Evolutionary conservation across 768 basidiomycete species (phyloP).

Genomic region (Lactifluus rugatus): DNA sequence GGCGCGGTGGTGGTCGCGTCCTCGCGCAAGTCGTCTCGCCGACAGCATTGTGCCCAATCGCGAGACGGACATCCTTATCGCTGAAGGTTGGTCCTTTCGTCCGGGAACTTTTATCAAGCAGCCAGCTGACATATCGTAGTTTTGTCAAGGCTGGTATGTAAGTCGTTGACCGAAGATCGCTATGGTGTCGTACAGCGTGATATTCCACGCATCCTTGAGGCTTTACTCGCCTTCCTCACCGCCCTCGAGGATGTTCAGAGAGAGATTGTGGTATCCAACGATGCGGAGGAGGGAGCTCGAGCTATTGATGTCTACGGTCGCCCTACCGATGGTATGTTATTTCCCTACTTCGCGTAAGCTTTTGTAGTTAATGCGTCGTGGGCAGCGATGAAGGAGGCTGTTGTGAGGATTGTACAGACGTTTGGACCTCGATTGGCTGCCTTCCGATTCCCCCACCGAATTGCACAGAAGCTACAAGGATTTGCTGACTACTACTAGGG

Average conservation of each 20-base stretch:
- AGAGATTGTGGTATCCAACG: slow-evolving; percentile 38
- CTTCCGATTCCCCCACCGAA: slow-evolving; percentile 68
- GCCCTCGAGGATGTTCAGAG: slow-evolving; percentile 57
- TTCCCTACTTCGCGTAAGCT: neutral
- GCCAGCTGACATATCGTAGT: slow-evolving; percentile 32
- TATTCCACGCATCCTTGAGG: slow-evolving; percentile 73
- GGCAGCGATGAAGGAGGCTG: slow-evolving; percentile 54
- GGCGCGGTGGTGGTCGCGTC: slow-evolving; percentile 47
- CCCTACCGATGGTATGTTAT: slow-evolving; percentile 48
- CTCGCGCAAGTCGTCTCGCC: slow-evolving; percentile 42
- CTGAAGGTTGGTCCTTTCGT: slow-evolving; percentile 41
- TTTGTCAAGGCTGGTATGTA: slow-evolving; percentile 55
- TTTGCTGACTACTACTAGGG: slow-evolving; percentile 55
- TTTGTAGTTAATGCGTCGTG: neutral
- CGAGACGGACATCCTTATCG: slow-evolving; percentile 50
- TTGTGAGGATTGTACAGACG: slow-evolving; percentile 56
- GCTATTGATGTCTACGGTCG: slow-evolving; percentile 46
- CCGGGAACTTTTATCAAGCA: neutral
- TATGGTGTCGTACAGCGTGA: slow-evolving; percentile 82
- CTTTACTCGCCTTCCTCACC: slow-evolving; percentile 53
- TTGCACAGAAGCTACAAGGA: slow-evolving; percentile 55
- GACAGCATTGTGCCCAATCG: slow-evolving; percentile 49
- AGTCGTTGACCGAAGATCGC: slow-evolving; percentile 69
- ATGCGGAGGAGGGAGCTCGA: slow-evolving; percentile 42
- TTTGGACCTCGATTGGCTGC: slow-evolving; percentile 68